Evolutionary conservation across 2,329 filamentous ascomycete species (phyloP), one percentile per base, ranked within the genome.

Genomic region (Phaeosphaeriaceae sp.): DNA sequence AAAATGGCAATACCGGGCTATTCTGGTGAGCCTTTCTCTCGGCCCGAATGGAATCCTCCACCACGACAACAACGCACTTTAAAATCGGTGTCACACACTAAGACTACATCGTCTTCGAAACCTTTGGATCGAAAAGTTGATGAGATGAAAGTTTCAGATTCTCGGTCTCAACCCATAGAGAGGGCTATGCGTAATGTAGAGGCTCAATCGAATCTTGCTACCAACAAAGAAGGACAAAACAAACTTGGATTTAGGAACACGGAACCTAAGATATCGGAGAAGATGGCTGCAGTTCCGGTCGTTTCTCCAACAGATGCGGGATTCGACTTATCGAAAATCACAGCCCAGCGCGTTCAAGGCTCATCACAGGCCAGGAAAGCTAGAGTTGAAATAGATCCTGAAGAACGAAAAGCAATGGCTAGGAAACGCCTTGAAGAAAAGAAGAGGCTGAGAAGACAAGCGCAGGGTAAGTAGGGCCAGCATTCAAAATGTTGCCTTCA

Each of bases 1-100:
- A 65, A 60, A 42, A 66, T 71, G 62, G 67, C 68, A 2, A 39
- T 73, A 41, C 69, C 69, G 2, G 61, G 67, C 12, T 61, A 63
- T 12, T 62, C 52, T 9, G 69, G 63, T 6, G 48, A 61, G n/a
- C 61, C 63, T 4, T 65, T 65, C 42, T 55, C 62, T 6, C 60
- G 60, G 39, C 60, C 64, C 2, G 50, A 54, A 12, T 62, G 64
- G 60, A 58, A 62, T 12, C 50, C 56, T 11, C 59, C 57, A 16
- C 46, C 54, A n/a, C 60, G 47, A 33, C 52, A 62, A 30, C 54
- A 60, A 21, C 60, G 58, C 15, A 39, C 37, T 7, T 48, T 61
- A 3, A 69, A 61, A 38, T 55, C 59, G 1, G 30, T 46, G 2
- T 58, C 66, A 9, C 43, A 52, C 17, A 28, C 48, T 11, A 53